Base-by-base conservation (phyloP, 2,329 filamentous ascomycete genomes). In the Beauveria varroae region DNA sequence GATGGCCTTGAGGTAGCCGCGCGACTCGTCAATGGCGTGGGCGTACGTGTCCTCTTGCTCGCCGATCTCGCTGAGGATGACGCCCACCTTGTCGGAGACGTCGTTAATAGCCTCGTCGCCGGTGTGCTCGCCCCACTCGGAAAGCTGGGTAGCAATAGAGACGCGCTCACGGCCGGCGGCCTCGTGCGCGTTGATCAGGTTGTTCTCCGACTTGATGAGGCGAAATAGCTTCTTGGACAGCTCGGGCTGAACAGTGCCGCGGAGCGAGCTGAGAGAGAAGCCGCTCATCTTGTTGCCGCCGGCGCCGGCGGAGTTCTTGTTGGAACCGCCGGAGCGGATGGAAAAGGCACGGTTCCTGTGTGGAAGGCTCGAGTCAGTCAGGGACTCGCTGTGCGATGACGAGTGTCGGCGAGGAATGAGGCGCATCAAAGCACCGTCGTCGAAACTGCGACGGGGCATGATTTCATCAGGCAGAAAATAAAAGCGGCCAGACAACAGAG, bases 81-180 rank as follows among this genome's bases (percentile, higher is more conserved):
- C 93, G 57, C 92, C 95, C 57, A 99, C 82, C 81, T 99, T 99
- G 81, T 98, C 95, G 63, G 90, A 92, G 67, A 99, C 84, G 72
- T 98, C 95, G 57, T 86, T 91, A 69, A 98, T 81, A 57, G 87
- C 86, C 64, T 96, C 91, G 70, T 99, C 95, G 58, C 86, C 84
- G 2, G 93, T 97, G 63, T 90, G 85, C 77, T 98, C 93, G 62
- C 95, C 95, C 95, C 95, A 99, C 67, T 98, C 93, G 8, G 91
- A 96, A 50, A 99, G 85, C 78, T 98, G 93, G 12, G 87, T 86
- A 18, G 93, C 95, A 69, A 98, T 92, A 55, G 86, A 85, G 63
- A 91, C 78, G 62, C 92, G 90, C 78, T 97, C 93, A 63, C 88
- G 89, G 54, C 87, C 91, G 7, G 93, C 95, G 7, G 85, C 79